Conservation (phyloP, 345 rosid genomes). For the Brassica nigra region DNA sequence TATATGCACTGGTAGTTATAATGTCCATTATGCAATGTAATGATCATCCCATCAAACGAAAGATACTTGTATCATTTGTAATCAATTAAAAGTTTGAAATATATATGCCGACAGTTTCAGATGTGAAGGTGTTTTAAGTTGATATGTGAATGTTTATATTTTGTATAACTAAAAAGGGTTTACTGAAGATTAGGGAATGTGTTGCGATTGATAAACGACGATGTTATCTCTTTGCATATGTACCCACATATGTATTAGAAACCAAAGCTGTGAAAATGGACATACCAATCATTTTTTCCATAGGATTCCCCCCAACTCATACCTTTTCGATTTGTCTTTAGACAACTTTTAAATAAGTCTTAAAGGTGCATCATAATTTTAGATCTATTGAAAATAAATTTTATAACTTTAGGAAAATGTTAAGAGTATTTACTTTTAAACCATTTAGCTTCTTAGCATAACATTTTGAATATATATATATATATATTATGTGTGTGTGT, state of each 20-base stretch:
- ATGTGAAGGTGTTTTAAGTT: too few species aligned
- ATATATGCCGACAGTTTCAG: slow-evolving; percentile 32
- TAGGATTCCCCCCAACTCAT: slow-evolving; percentile 30
- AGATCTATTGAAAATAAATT: neutral
- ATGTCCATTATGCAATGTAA: slow-evolving; percentile 25
- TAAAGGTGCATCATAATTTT: slow-evolving; percentile 14
- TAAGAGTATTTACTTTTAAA: neutral
- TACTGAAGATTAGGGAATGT: neutral
- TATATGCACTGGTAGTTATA: slow-evolving; percentile 30
- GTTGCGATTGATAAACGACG: neutral
- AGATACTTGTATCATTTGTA: slow-evolving; percentile 3
- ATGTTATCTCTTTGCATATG: slow-evolving; percentile 22
- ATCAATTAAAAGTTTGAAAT: neutral
- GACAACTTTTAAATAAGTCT: slow-evolving; percentile 20
- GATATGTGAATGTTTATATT: neutral
- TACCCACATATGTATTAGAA: neutral
- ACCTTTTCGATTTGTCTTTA: slow-evolving; percentile 22
- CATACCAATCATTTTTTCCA: slow-evolving; percentile 27
- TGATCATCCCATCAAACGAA: slow-evolving; percentile 10
- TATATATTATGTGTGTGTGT: too few species aligned
- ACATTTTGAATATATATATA: neutral
- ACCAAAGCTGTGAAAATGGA: neutral
- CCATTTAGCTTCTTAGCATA: neutral
- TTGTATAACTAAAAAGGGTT: neutral
- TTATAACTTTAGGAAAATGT: neutral